Evolutionary conservation across 805 yeast species (phyloP), one percentile per base, ranked within the genome.

Genomic region (Spathaspora gorwiae): DNA sequence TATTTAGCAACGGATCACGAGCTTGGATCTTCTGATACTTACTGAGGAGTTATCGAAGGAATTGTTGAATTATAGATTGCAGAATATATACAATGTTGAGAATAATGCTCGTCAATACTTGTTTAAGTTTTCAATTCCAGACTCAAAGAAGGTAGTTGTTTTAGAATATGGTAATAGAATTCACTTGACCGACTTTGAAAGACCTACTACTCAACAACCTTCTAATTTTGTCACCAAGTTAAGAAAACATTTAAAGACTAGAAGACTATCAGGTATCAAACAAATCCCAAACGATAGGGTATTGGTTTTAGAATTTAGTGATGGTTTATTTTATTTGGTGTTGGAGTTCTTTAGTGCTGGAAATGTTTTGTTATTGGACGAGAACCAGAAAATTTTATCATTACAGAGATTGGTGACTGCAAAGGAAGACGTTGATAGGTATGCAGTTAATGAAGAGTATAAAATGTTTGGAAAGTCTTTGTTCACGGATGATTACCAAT

Each of bases 321-420:
- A 88, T 55, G 96, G 96, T 2, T 56, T 79, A 43, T 81, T 68
- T 57, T 84, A 86, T 54, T 67, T 92, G 51, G 96, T 88, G 0
- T 64, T 92, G 43, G 99, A 92, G 63, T 92, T 92, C 57, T 92
- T 90, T 68, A 87, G 97, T 59, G 97, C 97, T 2, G 99, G 99
- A 26, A 92, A 92, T 59, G 79, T 92, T 44, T 69, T 92, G 14
- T 70, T 92, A 15, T 70, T 92, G 49, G 95, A 92, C 61, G 75
- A 79, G 27, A 76, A 83, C 15, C 63, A 72, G 48, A 81, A 78
- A 54, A 89, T 90, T 42, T 54, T 90, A 55, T 72, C 92, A 0
- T 66, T 90, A 27, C 90, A 86, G 59, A 79, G 97, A 64, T 68
- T 84, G 19, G 97, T 89, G 8, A 79, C 79, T 31, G 95, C 86